Evolutionary conservation across 768 basidiomycete species (phyloP).

Genomic region (Candolleomyces eurysporus): DNA sequence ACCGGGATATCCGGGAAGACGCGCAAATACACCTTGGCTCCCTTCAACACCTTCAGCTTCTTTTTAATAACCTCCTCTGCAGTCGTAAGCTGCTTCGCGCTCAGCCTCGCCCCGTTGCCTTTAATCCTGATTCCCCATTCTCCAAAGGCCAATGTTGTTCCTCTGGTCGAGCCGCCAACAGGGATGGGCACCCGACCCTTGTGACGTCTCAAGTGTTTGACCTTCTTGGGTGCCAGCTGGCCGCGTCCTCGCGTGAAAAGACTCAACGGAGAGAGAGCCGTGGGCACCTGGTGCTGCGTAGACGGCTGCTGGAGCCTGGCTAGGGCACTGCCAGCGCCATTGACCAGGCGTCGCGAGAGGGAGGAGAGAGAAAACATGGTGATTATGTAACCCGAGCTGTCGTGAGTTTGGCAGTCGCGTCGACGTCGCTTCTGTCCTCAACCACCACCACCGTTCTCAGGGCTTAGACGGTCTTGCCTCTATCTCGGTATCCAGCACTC

Average conservation of each 20-base stretch:
- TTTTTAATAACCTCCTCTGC: conserved; percentile 87
- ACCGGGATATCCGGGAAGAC: conserved; percentile 98
- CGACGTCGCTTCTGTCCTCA: background rate
- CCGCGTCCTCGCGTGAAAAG: conserved; percentile 47
- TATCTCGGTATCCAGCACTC: too few species aligned
- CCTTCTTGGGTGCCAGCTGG: conserved; percentile 79
- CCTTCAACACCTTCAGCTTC: conserved; percentile 88
- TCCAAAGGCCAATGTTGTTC: conserved; percentile 88
- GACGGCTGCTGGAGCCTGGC: conserved; percentile 14
- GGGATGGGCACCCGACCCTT: conserved; percentile 88
- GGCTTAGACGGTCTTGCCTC: background rate
- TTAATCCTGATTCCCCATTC: conserved; percentile 92
- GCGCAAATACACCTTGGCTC: conserved; percentile 79
- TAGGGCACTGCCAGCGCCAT: conserved; percentile 13
- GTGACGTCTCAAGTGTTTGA: conserved; percentile 85
- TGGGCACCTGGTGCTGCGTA: conserved; percentile 19
- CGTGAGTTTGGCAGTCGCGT: background rate
- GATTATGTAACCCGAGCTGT: conserved; percentile 22
- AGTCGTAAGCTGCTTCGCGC: conserved; percentile 85
- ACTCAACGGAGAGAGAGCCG: conserved; percentile 29
- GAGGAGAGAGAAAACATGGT: conserved; percentile 46
- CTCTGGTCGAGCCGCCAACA: conserved; percentile 87
- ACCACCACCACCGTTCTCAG: background rate
- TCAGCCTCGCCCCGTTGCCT: conserved; percentile 71
- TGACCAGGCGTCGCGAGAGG: conserved; percentile 27